These are phyloP conservation scores for Globisporangium lucens DNA, from an alignment of 352 stramenopile genomes.

Conservation along the genomic window DNA sequence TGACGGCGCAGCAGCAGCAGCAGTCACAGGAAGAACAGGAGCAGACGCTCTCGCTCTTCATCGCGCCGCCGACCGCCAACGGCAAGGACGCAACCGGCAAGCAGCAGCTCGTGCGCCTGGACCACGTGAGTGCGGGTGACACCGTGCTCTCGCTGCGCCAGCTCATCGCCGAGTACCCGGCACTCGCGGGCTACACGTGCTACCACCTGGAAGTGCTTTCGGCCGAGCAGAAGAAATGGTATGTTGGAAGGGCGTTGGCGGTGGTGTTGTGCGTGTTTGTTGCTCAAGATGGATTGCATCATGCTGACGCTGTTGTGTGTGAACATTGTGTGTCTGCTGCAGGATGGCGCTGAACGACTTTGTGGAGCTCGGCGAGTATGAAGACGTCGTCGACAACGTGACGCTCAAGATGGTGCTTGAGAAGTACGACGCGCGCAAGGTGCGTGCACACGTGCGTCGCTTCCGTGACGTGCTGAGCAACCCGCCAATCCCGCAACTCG, in stretches of 20 bases:
- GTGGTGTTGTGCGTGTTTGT: neutral
- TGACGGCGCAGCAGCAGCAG: neutral
- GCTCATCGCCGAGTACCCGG: slow-evolving; percentile 78
- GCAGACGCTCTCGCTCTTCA: slow-evolving; percentile 45
- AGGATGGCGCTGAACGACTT: slow-evolving; percentile 80
- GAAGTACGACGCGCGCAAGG: slow-evolving; percentile 86
- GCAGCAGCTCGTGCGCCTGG: slow-evolving; percentile 43
- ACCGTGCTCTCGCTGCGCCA: slow-evolving; percentile 82
- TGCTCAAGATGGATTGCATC: neutral
- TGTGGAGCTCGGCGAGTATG: slow-evolving; percentile 83
- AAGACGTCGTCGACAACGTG: slow-evolving; percentile 53
- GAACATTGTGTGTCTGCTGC: neutral
- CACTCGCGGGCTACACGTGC: slow-evolving; percentile 82
- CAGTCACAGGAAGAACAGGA: slow-evolving; percentile 32
- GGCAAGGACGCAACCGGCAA: slow-evolving; percentile 7
- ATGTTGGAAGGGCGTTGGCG: slow-evolving; percentile 6
- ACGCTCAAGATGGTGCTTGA: slow-evolving; percentile 83
- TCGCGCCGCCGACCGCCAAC: slow-evolving; percentile 36
- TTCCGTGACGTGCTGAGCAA: slow-evolving; percentile 82
- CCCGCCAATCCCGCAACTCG: slow-evolving; percentile 70
- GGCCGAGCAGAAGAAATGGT: slow-evolving; percentile 25
- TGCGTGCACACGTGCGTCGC: slow-evolving; percentile 74
- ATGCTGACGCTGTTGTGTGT: neutral
- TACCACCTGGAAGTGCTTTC: slow-evolving; percentile 73
- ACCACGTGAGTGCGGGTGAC: slow-evolving; percentile 69